Base-by-base conservation (phyloP, 2,329 filamentous ascomycete genomes). In the Penicillium oxalicum region DNA sequence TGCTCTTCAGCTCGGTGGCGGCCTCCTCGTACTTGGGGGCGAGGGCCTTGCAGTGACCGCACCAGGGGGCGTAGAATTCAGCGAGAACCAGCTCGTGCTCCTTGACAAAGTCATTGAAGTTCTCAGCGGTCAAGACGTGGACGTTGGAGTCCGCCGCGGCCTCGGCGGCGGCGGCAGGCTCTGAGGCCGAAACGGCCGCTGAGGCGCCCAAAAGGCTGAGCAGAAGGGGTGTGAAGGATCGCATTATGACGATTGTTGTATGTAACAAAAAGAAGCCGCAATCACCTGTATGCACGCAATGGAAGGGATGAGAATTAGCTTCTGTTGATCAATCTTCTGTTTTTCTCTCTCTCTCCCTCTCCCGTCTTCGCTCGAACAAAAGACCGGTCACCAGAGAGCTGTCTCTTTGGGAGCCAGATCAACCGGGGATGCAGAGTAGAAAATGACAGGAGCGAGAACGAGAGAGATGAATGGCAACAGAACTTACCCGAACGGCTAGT, bases 41-140 rank as follows among this genome's bases (percentile, higher is more conserved):
- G 59, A 98, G 88, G 52, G 91, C 91, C 80, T 98, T 97, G 87
- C 91, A 97, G 81, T 97, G 91, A 59, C 91, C 91, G 62, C 88
- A 95, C 91, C 91, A 95, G 62, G 91, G 91, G 60, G 91, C 91
- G 71, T 88, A 96, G 83, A 96, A 98, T 77, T 98, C 91, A 62
- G 90, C 90, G 54, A 98, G 84, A 47, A 96, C 91, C 49, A 98
- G 80, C 62, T 89, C 84, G 71, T 97, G 87, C 62, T 83, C 74
- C 70, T 86, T 86, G 67, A 98, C 77, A 72, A 96, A 98, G 53
- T 84, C 81, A 60, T 87, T 80, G 71, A 98, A 98, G 58, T 81
- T 88, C 67, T 91, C 88, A 71, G 85, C 84, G 72, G 87, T 94
- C 58, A 98, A 78, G 60, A 88, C 82, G 63, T 82, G 73, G 57